phyloP scores from a whole-genome alignment of 2,329 filamentous ascomycete genomes.

The Cadophora sp. region DNA sequence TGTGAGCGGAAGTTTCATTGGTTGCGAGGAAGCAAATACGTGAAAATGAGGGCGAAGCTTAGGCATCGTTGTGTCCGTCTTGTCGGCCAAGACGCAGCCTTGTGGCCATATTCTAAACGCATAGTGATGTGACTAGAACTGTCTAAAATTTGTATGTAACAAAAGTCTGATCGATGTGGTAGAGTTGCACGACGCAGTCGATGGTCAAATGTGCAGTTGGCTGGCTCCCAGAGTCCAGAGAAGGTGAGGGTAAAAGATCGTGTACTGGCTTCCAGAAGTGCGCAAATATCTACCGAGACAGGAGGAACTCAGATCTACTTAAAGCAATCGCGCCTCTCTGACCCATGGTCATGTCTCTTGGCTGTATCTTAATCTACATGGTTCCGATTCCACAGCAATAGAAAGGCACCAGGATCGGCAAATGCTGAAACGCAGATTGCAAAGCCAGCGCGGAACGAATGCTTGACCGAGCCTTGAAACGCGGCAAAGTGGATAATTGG shows the following conservation, averaged over 20 bases:
- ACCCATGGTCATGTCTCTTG: conserved; percentile 8
- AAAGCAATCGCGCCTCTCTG: conserved; percentile 5
- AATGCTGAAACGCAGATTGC: conserved; percentile 21
- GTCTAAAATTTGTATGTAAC: not conserved
- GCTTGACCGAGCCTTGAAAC: conserved; percentile 21
- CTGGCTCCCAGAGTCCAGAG: conserved; percentile 7
- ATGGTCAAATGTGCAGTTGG: not conserved
- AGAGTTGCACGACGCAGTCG: not conserved
- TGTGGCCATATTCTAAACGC: conserved; percentile 26
- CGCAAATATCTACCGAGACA: not conserved
- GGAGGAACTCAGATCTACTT: conserved; percentile 1
- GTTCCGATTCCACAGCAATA: not conserved
- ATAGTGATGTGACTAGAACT: conserved; percentile 18
- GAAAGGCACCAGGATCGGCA: conserved; percentile 16
- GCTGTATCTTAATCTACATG: conserved; percentile 20
- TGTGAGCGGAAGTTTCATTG: conserved; percentile 15
- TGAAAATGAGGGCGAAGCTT: conserved; percentile 32
- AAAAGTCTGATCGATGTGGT: not conserved
- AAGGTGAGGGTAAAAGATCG: not conserved
- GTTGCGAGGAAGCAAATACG: conserved; percentile 21
- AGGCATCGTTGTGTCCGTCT: conserved; percentile 32
- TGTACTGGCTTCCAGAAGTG: conserved; percentile 13
- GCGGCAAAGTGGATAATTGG: conserved; percentile 11
- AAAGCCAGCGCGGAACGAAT: conserved; percentile 15
- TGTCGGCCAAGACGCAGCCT: conserved; percentile 25